Evolutionary conservation across 148 eudicot species (phyloP).

Genomic region (Arbutus unedo): DNA sequence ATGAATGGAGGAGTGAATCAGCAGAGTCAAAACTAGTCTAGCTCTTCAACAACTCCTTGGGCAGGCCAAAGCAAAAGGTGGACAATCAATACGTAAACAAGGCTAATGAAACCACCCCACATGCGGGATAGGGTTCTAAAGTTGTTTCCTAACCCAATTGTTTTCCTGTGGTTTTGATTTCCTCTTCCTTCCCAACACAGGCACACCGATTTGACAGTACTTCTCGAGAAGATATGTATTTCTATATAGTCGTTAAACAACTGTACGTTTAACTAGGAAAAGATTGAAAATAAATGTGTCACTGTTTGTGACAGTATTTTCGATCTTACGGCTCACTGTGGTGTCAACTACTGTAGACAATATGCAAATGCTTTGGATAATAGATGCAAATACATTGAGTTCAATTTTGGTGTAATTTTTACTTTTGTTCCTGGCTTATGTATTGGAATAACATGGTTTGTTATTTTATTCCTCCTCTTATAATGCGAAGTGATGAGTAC

Average conservation of each 20-base stretch:
- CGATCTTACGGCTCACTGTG: not conserved
- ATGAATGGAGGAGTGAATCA: conserved; percentile 41
- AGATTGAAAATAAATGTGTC: not conserved
- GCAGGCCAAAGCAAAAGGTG: conserved; percentile 13
- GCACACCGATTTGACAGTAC: not conserved
- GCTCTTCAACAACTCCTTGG: conserved; percentile 17
- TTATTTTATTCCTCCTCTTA: too few relatives aligned
- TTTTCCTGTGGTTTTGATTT: not conserved
- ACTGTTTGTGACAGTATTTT: not conserved
- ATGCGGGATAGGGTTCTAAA: conserved; percentile 17
- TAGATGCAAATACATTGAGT: not conserved
- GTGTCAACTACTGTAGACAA: not conserved
- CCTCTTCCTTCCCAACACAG: not conserved
- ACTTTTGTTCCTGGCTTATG: not conserved
- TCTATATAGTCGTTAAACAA: not conserved
- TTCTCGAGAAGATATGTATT: not conserved
- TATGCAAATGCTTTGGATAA: not conserved
- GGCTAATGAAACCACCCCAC: conserved; percentile 17
- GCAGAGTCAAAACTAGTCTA: conserved; percentile 13
- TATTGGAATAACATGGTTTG: not conserved
- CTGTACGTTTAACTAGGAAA: not conserved
- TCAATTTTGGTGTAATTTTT: not conserved
- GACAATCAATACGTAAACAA: conserved; percentile 27
- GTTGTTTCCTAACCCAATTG: conserved; percentile 25
- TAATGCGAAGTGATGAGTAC: too few relatives aligned